These are phyloP conservation scores for Meyerozyma sp. DNA, from an alignment of 1,139 yeast genomes.

Conservation along the genomic window DNA sequence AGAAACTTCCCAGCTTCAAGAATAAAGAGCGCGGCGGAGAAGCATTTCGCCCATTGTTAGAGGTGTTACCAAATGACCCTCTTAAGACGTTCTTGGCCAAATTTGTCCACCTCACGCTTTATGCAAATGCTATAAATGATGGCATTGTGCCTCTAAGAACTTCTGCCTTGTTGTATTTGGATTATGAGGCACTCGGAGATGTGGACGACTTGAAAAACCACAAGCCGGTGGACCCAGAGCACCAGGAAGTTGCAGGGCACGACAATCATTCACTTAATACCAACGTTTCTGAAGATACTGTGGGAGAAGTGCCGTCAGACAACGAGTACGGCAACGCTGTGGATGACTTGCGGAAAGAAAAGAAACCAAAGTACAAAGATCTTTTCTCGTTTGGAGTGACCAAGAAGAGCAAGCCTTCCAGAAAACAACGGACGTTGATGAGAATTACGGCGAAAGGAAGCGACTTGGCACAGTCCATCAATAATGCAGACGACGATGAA, in stretches of 20 bases:
- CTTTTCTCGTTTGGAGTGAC: neutral
- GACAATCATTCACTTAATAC: neutral
- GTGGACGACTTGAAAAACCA: slow-evolving; percentile 7
- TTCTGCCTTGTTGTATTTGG: slow-evolving; percentile 18
- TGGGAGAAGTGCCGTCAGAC: neutral
- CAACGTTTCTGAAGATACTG: neutral
- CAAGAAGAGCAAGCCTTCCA: neutral
- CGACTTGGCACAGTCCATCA: neutral
- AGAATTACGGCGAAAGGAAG: neutral
- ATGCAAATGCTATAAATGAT: slow-evolving; percentile 23
- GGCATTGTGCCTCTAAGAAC: slow-evolving; percentile 24
- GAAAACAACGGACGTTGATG: neutral
- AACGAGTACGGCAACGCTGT: neutral
- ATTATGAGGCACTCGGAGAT: slow-evolving; percentile 19
- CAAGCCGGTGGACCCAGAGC: neutral
- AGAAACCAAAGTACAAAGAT: neutral
- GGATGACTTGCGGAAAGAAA: neutral
- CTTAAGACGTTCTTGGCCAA: slow-evolving; percentile 12
- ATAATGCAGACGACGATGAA: neutral
- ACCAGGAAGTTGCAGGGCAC: neutral
- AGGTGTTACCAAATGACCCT: slow-evolving; percentile 20
- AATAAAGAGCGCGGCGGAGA: slow-evolving; percentile 6
- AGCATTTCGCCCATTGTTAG: slow-evolving; percentile 16
- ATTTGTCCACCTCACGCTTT: slow-evolving; percentile 17
- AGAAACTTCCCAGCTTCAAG: slow-evolving; percentile 12